These are phyloP conservation scores for Tieghemiomyces parasiticus DNA, from an alignment of 192 early-diverging fungal genomes.

Conservation along the genomic window DNA sequence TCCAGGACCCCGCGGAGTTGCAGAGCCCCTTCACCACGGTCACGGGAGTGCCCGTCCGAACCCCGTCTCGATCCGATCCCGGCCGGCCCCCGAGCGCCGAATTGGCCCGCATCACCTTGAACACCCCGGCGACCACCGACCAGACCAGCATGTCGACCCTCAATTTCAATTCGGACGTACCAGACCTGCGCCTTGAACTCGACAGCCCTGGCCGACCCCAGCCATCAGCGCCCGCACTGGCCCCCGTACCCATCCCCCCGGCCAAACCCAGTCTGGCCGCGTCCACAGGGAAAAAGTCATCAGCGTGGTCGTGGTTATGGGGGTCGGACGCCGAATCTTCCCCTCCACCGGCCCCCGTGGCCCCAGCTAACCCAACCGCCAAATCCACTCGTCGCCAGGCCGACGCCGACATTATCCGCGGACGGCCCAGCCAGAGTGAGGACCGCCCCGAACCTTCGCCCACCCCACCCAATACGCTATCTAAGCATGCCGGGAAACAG, in stretches of 20 bases:
- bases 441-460: not conserved
- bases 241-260: not conserved
- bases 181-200: not conserved
- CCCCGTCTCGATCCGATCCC: not conserved
- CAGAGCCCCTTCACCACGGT: slow-evolving; percentile 4
- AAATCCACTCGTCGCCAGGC: no score
- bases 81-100: no score
- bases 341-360: slow-evolving; percentile 11
- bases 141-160: not conserved
- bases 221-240: not conserved
- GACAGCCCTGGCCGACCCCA: not conserved
- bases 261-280: not conserved
- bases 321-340: slow-evolving; percentile 20
- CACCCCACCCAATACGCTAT: slow-evolving; percentile 5
- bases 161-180: not conserved
- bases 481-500: slow-evolving; percentile 1
- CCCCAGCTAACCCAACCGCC: no score
- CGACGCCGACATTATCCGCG: not conserved
- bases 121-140: no score
- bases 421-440: not conserved
- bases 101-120: no score
- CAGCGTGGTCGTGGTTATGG: slow-evolving; percentile 28
- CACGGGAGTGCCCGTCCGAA: not conserved
- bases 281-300: slow-evolving; percentile 17
- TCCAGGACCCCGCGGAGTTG: not conserved